Base-by-base conservation (phyloP, 371 early-diverging fungal species). In the Fennellomyces sp. region DNA sequence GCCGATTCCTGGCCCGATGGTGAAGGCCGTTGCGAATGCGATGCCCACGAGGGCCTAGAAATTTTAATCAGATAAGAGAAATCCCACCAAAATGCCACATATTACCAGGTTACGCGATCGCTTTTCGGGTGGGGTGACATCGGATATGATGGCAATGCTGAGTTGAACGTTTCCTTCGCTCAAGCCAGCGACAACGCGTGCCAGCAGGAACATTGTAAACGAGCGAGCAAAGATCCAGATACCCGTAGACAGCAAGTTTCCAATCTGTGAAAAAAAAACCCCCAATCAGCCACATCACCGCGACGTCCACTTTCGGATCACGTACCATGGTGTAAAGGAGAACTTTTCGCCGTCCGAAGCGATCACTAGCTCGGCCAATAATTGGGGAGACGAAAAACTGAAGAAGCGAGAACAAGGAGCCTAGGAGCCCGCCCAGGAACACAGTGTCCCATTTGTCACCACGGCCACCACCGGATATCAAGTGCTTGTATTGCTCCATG, bases 111-210 rank as follows among this genome's bases (percentile, higher is more conserved):
- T 91, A 8, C 78, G 75, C 0, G 95, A 93, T 33, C 99, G 74
- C 1, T 85, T 87, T 54, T 86, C 82, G 0, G 85, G 78, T 1
- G 89, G 81, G 0, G 97, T 96, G 35, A 97, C 85, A 64, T 98
- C 99, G 7, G 97, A 91, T 35, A 98, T 96, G 69, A 97, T 94
- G 2, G 97, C 95, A 47, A 91, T 91, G 10, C 95, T 93, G 41
- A 98, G 83, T 68, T 98, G 99, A 7, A 97, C 95, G 65, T 98
- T 98, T 45, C 97, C 98, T 70, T 98, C 98, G 38, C 93, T 93
- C 47, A 97, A 73, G 3, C 99, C 99, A 12, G 94, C 97, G 27
- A 98, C 84, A 28, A 96, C 66, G 6, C 98, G 85, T n/a, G 96
- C 89, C 5, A 90, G 58, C 27, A 97, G 78, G 66, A 98, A 97